phyloP scores from a whole-genome alignment of 2,329 filamentous ascomycete genomes.

The Cercospora nicotianae region DNA sequence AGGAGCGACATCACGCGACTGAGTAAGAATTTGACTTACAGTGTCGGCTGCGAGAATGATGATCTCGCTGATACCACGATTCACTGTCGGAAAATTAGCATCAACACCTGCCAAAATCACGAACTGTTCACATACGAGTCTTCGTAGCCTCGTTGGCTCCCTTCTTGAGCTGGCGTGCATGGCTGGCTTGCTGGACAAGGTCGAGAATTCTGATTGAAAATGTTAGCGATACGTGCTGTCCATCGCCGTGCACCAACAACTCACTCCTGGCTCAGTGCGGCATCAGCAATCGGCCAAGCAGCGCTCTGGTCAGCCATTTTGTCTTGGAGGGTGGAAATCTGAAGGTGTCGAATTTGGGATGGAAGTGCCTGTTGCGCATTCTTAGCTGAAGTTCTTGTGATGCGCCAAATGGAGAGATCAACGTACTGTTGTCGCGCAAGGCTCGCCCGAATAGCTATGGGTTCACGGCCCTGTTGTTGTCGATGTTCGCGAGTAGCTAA shows the following conservation, averaged over 20 bases:
- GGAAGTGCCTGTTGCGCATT: constrained; percentile 6
- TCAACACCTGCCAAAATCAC: neutral
- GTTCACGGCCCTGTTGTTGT: constrained; percentile 39
- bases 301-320: constrained; percentile 52
- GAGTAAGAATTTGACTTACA: neutral
- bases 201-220: constrained; percentile 40
- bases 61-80: constrained; percentile 86
- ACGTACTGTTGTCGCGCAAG: constrained; percentile 22
- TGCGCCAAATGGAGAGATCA: neutral
- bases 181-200: constrained; percentile 62
- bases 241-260: neutral
- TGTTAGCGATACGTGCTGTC: constrained; percentile 15
- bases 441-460: constrained; percentile 35
- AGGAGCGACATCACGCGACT: neutral
- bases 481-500: constrained; percentile 2
- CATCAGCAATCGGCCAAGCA: constrained; percentile 45
- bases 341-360: constrained; percentile 19
- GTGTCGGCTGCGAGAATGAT: constrained; percentile 89
- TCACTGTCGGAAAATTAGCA: constrained; percentile 48
- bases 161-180: constrained; percentile 71
- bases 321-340: neutral
- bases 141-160: constrained; percentile 85
- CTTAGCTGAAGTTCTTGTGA: neutral
- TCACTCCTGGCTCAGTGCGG: constrained; percentile 50
- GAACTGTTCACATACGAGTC: constrained; percentile 49